Conservation (phyloP, 805 yeast genomes). For the Yarrowia sp. region DNA sequence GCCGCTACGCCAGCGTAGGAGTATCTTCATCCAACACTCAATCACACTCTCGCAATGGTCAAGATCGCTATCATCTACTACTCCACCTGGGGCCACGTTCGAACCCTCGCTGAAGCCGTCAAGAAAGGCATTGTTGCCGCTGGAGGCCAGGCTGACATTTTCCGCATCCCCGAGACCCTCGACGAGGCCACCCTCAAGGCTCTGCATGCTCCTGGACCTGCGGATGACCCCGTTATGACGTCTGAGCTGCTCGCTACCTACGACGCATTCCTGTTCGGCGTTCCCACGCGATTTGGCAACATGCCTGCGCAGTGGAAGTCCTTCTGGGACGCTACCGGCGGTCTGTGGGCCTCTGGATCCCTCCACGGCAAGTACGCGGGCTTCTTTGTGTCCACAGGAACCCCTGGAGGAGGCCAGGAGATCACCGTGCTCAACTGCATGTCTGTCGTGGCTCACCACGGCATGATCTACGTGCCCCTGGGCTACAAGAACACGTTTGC, state of each 20-base stretch:
- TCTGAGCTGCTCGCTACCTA: conserved; percentile 54
- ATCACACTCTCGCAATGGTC: conserved; percentile 29
- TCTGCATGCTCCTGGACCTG: conserved; percentile 60
- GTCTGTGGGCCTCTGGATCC: conserved; percentile 69
- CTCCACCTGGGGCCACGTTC: conserved; percentile 78
- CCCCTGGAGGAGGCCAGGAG: conserved; percentile 80
- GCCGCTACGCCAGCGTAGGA: no score
- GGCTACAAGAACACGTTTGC: conserved; percentile 64
- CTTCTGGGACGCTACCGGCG: conserved; percentile 77
- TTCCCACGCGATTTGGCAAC: conserved; percentile 77
- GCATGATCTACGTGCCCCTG: conserved; percentile 71
- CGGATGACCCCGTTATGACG: conserved; percentile 48
- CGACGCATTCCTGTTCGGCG: conserved; percentile 74
- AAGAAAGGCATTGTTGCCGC: conserved; percentile 66
- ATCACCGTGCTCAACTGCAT: conserved; percentile 57
- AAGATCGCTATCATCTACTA: conserved; percentile 76
- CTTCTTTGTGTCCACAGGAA: conserved; percentile 66
- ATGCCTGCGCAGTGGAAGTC: conserved; percentile 72
- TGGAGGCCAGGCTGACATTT: conserved; percentile 68
- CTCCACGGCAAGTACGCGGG: conserved; percentile 73
- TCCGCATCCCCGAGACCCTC: conserved; percentile 79
- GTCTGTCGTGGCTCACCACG: conserved; percentile 68
- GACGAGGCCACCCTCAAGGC: conserved; percentile 56
- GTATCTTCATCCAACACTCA: background rate
- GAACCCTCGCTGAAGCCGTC: conserved; percentile 63